Percentiles rank a stretch among this genome's conserved stretches.
These are phyloP conservation scores for Rhizopogon vulgaris DNA, from an alignment of 768 basidiomycete species.

Conservation along the genomic window DNA sequence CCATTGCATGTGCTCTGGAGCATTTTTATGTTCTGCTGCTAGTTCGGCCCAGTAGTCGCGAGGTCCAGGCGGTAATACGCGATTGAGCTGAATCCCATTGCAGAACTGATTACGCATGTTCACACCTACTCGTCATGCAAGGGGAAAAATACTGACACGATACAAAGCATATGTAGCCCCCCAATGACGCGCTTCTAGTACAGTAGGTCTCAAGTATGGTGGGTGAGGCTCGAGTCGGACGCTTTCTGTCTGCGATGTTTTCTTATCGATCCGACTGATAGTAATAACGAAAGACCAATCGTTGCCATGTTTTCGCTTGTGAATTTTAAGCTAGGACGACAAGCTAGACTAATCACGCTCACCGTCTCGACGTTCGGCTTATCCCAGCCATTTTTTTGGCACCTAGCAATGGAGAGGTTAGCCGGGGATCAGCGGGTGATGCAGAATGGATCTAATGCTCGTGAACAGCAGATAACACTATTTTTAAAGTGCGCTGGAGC, in stretches of 20 bases:
- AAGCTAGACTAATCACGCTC: constrained; percentile 11
- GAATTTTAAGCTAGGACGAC: constrained; percentile 3
- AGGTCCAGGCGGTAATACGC: constrained; percentile 75
- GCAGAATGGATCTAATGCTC: neutral
- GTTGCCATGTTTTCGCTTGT: constrained; percentile 40
- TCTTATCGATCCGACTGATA: constrained; percentile 64
- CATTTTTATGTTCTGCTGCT: constrained; percentile 59
- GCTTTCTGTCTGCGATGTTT: constrained; percentile 59
- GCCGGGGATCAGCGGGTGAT: neutral
- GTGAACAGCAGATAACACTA: neutral
- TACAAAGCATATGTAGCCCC: constrained; percentile 84
- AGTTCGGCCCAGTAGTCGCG: constrained; percentile 85
- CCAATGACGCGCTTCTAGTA: constrained; percentile 85
- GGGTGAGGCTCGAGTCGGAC: constrained; percentile 74
- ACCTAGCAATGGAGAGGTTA: constrained; percentile 36
- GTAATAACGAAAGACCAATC: constrained; percentile 64
- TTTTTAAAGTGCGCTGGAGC: neutral
- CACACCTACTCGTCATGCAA: neutral
- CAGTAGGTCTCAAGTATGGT: constrained; percentile 56
- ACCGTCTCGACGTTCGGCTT: constrained; percentile 77
- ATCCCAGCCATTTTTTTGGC: constrained; percentile 88
- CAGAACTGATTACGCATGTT: constrained; percentile 50
- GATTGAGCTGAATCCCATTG: constrained; percentile 68
- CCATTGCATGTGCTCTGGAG: constrained; percentile 71
- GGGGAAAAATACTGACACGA: constrained; percentile 52